Conservation (phyloP, 164 flowering plant species). For the Aristolochia contorta region DNA sequence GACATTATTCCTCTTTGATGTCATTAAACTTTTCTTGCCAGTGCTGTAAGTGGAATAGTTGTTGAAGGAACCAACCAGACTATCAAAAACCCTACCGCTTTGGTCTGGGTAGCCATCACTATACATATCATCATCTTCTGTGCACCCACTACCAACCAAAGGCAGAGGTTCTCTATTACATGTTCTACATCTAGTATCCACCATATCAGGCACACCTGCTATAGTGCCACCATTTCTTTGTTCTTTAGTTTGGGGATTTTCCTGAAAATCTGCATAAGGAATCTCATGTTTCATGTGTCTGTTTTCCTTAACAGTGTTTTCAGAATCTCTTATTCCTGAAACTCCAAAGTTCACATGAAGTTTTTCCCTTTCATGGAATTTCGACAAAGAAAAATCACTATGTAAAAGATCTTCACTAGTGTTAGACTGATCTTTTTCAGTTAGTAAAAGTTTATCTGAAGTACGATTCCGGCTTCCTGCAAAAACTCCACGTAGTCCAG, state of each 20-base stretch:
- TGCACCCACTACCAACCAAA: too few species aligned
- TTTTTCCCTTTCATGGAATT: conserved; percentile 11
- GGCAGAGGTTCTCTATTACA: too few species aligned
- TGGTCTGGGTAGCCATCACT: conserved; percentile 2
- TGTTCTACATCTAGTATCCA: too few species aligned
- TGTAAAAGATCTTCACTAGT: conserved; percentile 9
- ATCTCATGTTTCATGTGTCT: too few species aligned
- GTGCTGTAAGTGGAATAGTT: background rate
- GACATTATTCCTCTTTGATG: too few species aligned
- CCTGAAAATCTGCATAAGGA: too few species aligned
- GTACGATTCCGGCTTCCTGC: conserved; percentile 17
- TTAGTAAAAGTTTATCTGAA: conserved; percentile 18
- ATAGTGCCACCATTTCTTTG: too few species aligned
- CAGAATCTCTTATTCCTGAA: background rate
- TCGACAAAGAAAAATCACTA: background rate
- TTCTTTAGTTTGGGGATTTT: too few species aligned
- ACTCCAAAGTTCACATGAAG: conserved; percentile 1
- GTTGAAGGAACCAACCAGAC: conserved; percentile 5
- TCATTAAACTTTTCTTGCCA: background rate
- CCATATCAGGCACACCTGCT: too few species aligned
- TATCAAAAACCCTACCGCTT: background rate
- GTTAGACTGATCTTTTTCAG: conserved; percentile 22
- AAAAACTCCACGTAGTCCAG: conserved; percentile 11
- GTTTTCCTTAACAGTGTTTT: conserved; percentile 1
- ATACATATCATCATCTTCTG: too few species aligned